These are phyloP conservation scores for Gardenia jasminoides DNA, from an alignment of 257 asterid genomes.

Conservation along the genomic window DNA sequence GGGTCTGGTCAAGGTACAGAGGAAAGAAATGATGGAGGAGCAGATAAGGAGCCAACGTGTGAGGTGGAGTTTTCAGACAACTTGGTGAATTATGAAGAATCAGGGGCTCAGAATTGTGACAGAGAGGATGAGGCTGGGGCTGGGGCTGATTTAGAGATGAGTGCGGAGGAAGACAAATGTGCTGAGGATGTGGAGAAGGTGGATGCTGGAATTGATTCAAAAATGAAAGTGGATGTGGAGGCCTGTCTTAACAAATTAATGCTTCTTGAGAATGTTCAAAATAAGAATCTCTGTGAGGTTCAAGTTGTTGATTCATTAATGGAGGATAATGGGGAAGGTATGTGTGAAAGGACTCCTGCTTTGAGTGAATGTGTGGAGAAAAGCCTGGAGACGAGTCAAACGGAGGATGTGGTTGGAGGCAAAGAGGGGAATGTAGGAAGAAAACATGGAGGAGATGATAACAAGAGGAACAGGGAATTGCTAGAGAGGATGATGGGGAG, in stretches of 20 bases:
- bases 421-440: neutral
- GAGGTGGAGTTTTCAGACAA: no score
- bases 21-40: no score
- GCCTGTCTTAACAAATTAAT: neutral
- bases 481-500: slow-evolving; percentile 55
- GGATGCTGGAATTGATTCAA: neutral
- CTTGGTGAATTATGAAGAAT: no score
- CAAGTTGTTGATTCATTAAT: neutral
- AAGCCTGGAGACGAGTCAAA: neutral
- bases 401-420: neutral
- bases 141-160: no score
- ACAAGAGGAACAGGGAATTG: slow-evolving; percentile 30
- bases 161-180: no score
- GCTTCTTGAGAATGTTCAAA: neutral
- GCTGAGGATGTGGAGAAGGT: neutral
- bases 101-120: no score
- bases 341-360: neutral
- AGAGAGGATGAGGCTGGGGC: no score
- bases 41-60: no score
- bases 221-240: neutral
- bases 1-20: no score
- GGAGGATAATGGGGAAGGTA: neutral
- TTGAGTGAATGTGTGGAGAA: slow-evolving; percentile 8
- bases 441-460: neutral
- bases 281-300: no score